phyloP scores from a whole-genome alignment of 2,329 filamentous ascomycete genomes.

The Hypocrella siamensis region DNA sequence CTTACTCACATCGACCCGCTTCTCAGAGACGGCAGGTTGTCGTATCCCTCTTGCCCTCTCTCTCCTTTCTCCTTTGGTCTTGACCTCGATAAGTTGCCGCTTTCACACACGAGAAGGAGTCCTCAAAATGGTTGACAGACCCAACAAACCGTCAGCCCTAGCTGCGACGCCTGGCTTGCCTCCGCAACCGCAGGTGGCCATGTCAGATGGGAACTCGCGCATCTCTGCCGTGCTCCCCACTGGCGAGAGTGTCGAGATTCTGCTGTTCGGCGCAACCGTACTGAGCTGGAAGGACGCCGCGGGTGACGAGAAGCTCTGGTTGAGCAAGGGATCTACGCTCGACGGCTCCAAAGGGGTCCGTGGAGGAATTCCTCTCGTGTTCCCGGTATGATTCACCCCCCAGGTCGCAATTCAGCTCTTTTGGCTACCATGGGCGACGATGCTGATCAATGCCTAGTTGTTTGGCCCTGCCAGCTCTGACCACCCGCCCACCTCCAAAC shows the following conservation, averaged over 20 bases:
- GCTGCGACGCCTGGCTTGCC: constrained; percentile 58
- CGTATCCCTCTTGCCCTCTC: too few relatives aligned
- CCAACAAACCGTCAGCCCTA: constrained; percentile 67
- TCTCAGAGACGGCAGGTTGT: too few relatives aligned
- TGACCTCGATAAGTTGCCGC: too few relatives aligned
- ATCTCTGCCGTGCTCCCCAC: constrained; percentile 71
- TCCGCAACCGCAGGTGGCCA: constrained; percentile 60
- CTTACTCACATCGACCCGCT: too few relatives aligned
- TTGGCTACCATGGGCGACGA: too few relatives aligned
- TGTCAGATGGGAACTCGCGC: constrained; percentile 53
- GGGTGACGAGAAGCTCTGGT: constrained; percentile 70
- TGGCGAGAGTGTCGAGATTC: constrained; percentile 71
- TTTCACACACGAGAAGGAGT: too few relatives aligned
- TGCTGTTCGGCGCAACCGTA: constrained; percentile 86
- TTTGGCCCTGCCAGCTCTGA: constrained; percentile 71
- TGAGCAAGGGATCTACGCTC: constrained; percentile 64
- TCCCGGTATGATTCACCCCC: constrained; percentile 51
- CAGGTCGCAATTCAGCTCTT: too few relatives aligned
- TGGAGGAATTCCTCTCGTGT: constrained; percentile 84
- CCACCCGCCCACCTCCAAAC: constrained; percentile 59
- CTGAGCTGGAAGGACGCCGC: constrained; percentile 78
- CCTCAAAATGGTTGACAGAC: constrained; percentile 58
- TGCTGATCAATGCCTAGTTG: constrained; percentile 50
- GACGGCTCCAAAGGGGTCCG: constrained; percentile 83
- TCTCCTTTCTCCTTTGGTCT: too few relatives aligned